Evolutionary conservation across 2,329 filamentous ascomycete genomes (phyloP).

Genomic region (Ceratocystis ficicola): DNA sequence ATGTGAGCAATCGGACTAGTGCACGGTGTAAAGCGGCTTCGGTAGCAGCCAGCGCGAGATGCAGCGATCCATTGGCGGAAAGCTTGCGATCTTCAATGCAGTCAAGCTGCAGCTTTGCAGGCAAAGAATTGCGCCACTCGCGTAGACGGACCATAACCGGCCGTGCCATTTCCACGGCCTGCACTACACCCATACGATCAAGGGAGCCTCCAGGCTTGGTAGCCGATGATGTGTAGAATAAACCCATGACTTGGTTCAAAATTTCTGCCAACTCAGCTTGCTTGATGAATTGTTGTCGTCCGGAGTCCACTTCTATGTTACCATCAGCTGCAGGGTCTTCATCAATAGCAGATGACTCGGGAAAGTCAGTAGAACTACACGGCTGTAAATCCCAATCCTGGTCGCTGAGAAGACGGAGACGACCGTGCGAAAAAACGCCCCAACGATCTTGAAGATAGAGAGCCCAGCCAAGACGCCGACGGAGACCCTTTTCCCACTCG

Average conservation of each 20-base stretch:
- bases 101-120: slow-evolving; percentile 34
- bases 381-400: slow-evolving; percentile 39
- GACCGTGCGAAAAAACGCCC: slow-evolving; percentile 41
- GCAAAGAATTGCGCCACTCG: slow-evolving; percentile 36
- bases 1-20: slow-evolving; percentile 29
- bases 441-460: slow-evolving; percentile 47
- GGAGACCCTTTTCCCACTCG: slow-evolving; percentile 41
- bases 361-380: slow-evolving; percentile 25
- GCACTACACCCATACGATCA: slow-evolving; percentile 19
- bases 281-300: slow-evolving; percentile 33
- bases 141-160: slow-evolving; percentile 36
- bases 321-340: slow-evolving; percentile 26
- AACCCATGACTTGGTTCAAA: slow-evolving; percentile 33
- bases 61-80: slow-evolving; percentile 32
- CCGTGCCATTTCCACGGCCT: slow-evolving; percentile 36
- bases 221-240: slow-evolving; percentile 24
- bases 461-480: slow-evolving; percentile 46
- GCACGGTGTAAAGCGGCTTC: slow-evolving; percentile 35
- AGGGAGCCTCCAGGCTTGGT: slow-evolving; percentile 18
- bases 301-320: slow-evolving; percentile 31
- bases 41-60: slow-evolving; percentile 34
- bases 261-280: slow-evolving; percentile 36
- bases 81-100: slow-evolving; percentile 30
- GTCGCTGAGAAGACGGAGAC: slow-evolving; percentile 38
- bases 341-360: slow-evolving; percentile 26